Conservation (phyloP, 805 yeast genomes). For the Ogataea populi-albae region DNA sequence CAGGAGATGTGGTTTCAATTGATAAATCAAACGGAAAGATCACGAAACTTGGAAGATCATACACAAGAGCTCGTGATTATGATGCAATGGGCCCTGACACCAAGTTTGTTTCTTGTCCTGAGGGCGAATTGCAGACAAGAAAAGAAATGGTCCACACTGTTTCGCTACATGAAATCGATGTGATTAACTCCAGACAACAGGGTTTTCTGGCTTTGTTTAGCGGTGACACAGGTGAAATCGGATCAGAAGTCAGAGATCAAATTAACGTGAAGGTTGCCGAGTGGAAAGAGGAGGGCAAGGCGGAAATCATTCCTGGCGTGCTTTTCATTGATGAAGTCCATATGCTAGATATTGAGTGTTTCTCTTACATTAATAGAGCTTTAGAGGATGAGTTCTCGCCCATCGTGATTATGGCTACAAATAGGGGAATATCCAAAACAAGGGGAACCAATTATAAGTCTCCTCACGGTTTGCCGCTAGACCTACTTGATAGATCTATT, state of each 20-base stretch:
- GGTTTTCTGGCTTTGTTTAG: conserved; percentile 47
- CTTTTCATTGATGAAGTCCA: conserved; percentile 97
- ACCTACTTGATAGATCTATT: conserved; percentile 84
- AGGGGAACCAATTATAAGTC: conserved; percentile 88
- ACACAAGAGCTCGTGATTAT: conserved; percentile 96
- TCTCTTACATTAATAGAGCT: conserved; percentile 91
- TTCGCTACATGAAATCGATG: conserved; percentile 92
- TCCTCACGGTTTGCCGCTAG: conserved; percentile 97
- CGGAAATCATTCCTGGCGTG: conserved; percentile 97
- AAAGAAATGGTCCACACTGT: conserved; percentile 98
- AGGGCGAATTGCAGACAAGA: conserved; percentile 97
- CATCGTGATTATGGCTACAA: conserved; percentile 91
- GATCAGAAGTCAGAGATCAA: conserved; percentile 76
- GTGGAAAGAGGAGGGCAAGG: conserved; percentile 97
- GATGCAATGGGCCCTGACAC: conserved; percentile 95
- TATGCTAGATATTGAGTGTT: conserved; percentile 96
- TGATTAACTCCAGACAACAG: conserved; percentile 92
- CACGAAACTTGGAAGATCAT: conserved; percentile 96
- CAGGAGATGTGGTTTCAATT: conserved; percentile 95
- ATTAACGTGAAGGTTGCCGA: conserved; percentile 72
- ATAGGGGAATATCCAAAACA: conserved; percentile 88
- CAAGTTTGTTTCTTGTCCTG: conserved; percentile 89
- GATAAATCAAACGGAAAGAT: conserved; percentile 98
- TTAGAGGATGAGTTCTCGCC: conserved; percentile 91
- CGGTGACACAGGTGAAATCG: conserved; percentile 95